Base-by-base conservation (phyloP, 1,284 basidiomycete genomes). In the Ganoderma leucocontextum region DNA sequence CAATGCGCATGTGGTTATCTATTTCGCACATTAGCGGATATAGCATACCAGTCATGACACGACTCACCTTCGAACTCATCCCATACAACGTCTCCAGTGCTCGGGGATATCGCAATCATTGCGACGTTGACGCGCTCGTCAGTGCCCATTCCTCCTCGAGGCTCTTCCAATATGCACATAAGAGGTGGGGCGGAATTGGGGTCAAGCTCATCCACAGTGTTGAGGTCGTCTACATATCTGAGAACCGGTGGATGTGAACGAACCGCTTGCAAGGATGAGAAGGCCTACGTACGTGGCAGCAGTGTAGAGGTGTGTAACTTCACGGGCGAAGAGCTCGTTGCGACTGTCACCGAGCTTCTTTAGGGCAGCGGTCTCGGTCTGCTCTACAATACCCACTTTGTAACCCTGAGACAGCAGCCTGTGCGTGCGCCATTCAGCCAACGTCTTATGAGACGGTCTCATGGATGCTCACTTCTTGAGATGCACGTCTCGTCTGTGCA, bases 341-440 rank as follows among this genome's bases (percentile, higher is more conserved):
- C 91, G 86, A 71, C 92, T 97, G 66, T 95, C 94, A 66, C 95
- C 87, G 3, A 87, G 90, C 78, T 97, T 98, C 82, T 99, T 99
- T 64, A 99, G 84, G 0, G 97, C 97, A 0, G 97, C 95, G 0
- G 97, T 99, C 81, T 99, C 97, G 3, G 87, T 89, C 79, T 99
- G 97, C n/a, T 91, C 87, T 0, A 98, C 91, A 13, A 99, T 90
- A 12, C 97, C 97, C 61, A 99, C 89, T 80, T 95, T 95, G 78
- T 96, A 86, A 0, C 97, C 97, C 64, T 91, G 88, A 0, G 93
- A 91, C 53, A 99, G 86, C 41, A 99, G 85, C 72, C 95, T 96
- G 62, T 5, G 42, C 12, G 5, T 33, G 15, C 4, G 13, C 15
- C 29, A 17, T 33, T 55, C 5, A 35, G 52, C 22, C 22, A 49